phyloP scores from a whole-genome alignment of 2,329 filamentous ascomycete species.

The Penicillium decumbens region DNA sequence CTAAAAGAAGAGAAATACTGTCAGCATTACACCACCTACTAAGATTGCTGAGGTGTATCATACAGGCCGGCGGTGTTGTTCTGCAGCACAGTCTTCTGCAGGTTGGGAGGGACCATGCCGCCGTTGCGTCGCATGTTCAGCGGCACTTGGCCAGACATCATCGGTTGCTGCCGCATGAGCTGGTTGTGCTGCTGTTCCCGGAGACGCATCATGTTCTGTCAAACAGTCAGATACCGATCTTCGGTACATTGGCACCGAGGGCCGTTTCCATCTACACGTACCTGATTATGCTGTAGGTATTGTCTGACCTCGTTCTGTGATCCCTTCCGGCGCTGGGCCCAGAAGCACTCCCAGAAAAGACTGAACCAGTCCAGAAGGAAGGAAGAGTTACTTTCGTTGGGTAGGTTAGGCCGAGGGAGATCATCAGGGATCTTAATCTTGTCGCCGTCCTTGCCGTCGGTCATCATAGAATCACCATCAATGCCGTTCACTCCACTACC shows the following conservation, averaged over 20 bases:
- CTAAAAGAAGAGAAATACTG: constrained; percentile 37
- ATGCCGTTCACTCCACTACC: constrained; percentile 67
- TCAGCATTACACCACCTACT: constrained; percentile 18
- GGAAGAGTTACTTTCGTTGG: constrained; percentile 60
- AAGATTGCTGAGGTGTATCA: constrained; percentile 14
- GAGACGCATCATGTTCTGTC: constrained; percentile 59
- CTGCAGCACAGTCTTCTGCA: constrained; percentile 71
- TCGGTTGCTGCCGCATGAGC: constrained; percentile 67
- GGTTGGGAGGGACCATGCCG: constrained; percentile 38
- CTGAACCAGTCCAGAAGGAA: constrained; percentile 98
- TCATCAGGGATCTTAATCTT: constrained; percentile 72
- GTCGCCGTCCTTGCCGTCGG: constrained; percentile 73
- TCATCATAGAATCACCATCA: constrained; percentile 72
- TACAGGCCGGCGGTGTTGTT: constrained; percentile 56
- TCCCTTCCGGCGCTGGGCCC: constrained; percentile 69
- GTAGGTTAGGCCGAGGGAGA: constrained; percentile 59
- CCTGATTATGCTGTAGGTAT: constrained; percentile 80
- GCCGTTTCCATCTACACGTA: constrained; percentile 37
- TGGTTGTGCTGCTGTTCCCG: constrained; percentile 73
- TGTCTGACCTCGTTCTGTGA: constrained; percentile 61
- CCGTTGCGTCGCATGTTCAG: constrained; percentile 55
- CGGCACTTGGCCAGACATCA: constrained; percentile 53
- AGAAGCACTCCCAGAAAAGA: constrained; percentile 94
- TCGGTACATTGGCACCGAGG: background rate
- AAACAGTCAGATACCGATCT: background rate